Percentiles rank a stretch among this genome's conserved stretches.
Evolutionary conservation across 495 filamentous ascomycete genomes (phyloP).

Genomic region (Xylaria venustula): DNA sequence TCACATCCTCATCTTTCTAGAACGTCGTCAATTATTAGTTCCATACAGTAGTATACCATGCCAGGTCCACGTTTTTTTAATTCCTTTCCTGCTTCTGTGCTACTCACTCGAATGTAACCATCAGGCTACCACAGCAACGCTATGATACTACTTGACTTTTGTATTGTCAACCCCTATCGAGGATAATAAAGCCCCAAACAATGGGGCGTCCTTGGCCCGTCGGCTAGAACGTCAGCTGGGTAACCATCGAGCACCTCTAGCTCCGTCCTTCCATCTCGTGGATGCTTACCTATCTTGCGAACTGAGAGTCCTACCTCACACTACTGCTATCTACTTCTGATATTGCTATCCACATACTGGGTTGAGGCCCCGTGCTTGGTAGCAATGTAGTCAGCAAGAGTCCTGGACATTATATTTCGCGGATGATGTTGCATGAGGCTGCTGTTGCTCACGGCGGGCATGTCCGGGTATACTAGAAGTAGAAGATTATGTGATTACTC

Average conservation of each 20-base stretch:
- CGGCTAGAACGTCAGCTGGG: not conserved
- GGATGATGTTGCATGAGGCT: conserved; percentile 13
- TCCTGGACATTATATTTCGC: no score
- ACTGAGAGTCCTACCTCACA: not conserved
- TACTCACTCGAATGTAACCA: not conserved
- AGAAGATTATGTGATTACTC: not conserved
- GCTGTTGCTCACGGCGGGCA: not conserved
- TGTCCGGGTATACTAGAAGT: not conserved
- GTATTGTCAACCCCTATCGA: not conserved
- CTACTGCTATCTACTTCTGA: no score
- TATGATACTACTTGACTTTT: no score
- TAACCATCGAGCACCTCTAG: not conserved
- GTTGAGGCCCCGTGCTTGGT: not conserved
- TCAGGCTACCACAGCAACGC: no score
- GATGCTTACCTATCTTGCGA: no score
- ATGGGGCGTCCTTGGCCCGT: not conserved
- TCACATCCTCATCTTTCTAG: not conserved
- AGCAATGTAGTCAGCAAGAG: not conserved
- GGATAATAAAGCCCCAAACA: not conserved
- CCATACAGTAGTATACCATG: not conserved
- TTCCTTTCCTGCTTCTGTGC: not conserved
- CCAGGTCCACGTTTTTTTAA: not conserved
- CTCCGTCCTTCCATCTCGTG: not conserved
- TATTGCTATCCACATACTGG: not conserved
- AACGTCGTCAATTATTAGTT: not conserved